These are phyloP conservation scores for Agaricales sp. DNA, from an alignment of 1,284 basidiomycete genomes.

Conservation along the genomic window DNA sequence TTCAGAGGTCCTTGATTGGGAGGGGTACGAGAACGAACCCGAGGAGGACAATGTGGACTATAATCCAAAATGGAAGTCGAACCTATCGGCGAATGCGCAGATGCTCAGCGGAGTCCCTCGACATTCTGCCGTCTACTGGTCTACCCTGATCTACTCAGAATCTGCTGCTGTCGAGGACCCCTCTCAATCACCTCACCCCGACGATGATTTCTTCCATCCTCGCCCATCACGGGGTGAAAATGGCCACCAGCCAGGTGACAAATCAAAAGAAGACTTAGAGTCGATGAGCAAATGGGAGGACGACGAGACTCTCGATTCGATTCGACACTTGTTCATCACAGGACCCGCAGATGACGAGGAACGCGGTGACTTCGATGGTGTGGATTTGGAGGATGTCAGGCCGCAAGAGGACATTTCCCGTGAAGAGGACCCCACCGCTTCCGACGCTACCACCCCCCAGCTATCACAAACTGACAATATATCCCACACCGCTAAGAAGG, in stretches of 20 bases:
- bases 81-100: constrained; percentile 16
- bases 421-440: constrained; percentile 33
- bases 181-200: constrained; percentile 26
- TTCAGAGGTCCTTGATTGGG: constrained; percentile 27
- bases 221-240: constrained; percentile 23
- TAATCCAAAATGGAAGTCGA: constrained; percentile 36
- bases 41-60: constrained; percentile 28
- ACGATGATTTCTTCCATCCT: constrained; percentile 71
- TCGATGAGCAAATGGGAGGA: constrained; percentile 73
- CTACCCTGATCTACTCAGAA: constrained; percentile 77
- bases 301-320: constrained; percentile 77
- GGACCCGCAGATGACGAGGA: constrained; percentile 33
- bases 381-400: constrained; percentile 34
- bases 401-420: constrained; percentile 23
- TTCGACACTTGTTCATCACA: constrained; percentile 89
- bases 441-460: too few species aligned
- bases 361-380: constrained; percentile 32
- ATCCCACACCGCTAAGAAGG: constrained; percentile 82
- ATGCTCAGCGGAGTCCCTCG: constrained; percentile 28
- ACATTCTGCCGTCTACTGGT: constrained; percentile 57
- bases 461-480: neutral
- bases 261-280: constrained; percentile 53
- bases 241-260: constrained; percentile 29
- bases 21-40: constrained; percentile 28
- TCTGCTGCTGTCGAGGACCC: constrained; percentile 45